Evolutionary conservation across 208 protist species (phyloP).

Genomic region (Acanthamoeba lenticulata): DNA sequence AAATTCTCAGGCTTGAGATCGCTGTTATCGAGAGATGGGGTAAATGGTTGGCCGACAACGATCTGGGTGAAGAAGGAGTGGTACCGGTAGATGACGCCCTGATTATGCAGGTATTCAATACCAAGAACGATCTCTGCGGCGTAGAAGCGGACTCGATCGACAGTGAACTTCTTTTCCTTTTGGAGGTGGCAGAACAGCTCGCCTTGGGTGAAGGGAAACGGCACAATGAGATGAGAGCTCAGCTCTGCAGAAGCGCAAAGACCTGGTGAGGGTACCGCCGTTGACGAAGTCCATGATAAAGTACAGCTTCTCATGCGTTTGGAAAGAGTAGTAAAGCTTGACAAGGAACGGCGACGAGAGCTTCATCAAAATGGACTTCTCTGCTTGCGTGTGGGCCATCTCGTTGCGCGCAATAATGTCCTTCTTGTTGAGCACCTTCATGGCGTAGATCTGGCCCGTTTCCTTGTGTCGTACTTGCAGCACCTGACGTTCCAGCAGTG

Average conservation of each 20-base stretch:
- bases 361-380: conserved; percentile 83
- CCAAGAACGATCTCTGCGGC: conserved; percentile 85
- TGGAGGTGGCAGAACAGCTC: conserved; percentile 95
- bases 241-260: no score
- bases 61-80: background rate
- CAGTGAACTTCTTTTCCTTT: conserved; percentile 72
- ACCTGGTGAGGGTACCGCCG: no score
- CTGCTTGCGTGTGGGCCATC: conserved; percentile 81
- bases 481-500: no score
- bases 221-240: conserved; percentile 89
- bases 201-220: conserved; percentile 92
- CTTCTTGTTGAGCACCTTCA: conserved; percentile 88
- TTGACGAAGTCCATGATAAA: conserved; percentile 93
- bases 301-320: conserved; percentile 93
- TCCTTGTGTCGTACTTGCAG: conserved; percentile 83
- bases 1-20: conserved; percentile 30
- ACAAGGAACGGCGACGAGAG: conserved; percentile 87
- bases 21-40: background rate
- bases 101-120: conserved; percentile 83
- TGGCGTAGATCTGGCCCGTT: conserved; percentile 85
- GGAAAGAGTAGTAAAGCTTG: conserved; percentile 95
- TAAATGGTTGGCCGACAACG: background rate
- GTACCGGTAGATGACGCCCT: conserved; percentile 84
- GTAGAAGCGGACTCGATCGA: background rate
- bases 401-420: conserved; percentile 83